A percentile compares a stretch with the other conserved stretches of the same genome.
phyloP scores from a whole-genome alignment of 2,329 filamentous ascomycete genomes.

The Aspergillus oerlinghausenensis region DNA sequence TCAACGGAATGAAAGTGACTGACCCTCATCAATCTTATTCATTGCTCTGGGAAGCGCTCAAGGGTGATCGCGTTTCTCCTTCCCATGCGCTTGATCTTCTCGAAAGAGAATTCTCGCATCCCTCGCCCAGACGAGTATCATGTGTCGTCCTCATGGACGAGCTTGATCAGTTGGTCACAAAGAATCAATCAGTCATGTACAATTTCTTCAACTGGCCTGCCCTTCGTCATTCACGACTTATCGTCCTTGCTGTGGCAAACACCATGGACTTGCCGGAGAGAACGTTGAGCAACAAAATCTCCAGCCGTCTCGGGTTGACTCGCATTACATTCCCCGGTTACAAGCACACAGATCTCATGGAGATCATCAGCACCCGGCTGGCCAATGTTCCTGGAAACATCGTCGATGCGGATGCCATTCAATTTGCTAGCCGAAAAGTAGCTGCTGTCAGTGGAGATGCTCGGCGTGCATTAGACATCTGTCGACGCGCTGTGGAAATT shows the following conservation, averaged over 20 bases:
- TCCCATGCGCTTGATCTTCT: constrained; percentile 86
- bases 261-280: constrained; percentile 98
- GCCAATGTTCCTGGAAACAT: constrained; percentile 83
- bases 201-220: constrained; percentile 99
- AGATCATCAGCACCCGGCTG: constrained; percentile 91
- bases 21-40: constrained; percentile 96
- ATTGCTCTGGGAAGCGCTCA: constrained; percentile 90
- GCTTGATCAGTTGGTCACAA: constrained; percentile 93
- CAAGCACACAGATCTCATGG: constrained; percentile 94
- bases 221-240: constrained; percentile 81
- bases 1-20: constrained; percentile 99
- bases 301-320: constrained; percentile 81
- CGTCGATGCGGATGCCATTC: constrained; percentile 86
- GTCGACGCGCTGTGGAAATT: constrained; percentile 87
- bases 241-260: constrained; percentile 95
- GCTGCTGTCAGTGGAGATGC: constrained; percentile 95
- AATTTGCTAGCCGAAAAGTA: constrained; percentile 95
- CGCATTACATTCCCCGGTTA: constrained; percentile 97
- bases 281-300: constrained; percentile 97
- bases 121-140: constrained; percentile 83
- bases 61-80: constrained; percentile 86
- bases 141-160: constrained; percentile 99
- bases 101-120: constrained; percentile 87
- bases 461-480: constrained; percentile 87
- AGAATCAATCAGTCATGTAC: constrained; percentile 99